phyloP scores from a whole-genome alignment of 2,329 filamentous ascomycete genomes.

The Cordyceps javanica region DNA sequence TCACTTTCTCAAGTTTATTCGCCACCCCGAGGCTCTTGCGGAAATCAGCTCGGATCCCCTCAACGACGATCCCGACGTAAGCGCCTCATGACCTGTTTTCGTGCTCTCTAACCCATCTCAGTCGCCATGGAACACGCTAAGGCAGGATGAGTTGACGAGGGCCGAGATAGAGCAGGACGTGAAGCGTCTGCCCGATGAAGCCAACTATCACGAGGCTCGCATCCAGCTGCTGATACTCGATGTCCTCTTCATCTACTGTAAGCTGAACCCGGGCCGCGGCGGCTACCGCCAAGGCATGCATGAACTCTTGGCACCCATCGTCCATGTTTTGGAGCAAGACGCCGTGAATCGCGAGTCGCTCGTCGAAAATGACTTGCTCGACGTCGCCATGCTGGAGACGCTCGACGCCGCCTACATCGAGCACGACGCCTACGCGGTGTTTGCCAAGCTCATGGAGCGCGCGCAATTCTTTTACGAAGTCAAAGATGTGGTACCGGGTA shows the following conservation, averaged over 20 bases:
- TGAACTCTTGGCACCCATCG: constrained; percentile 82
- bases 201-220: constrained; percentile 74
- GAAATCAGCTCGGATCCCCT: constrained; percentile 72
- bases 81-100: background rate
- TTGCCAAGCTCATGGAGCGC: constrained; percentile 80
- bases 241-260: constrained; percentile 90
- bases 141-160: constrained; percentile 75
- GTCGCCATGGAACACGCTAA: constrained; percentile 87
- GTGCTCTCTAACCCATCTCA: constrained; percentile 35
- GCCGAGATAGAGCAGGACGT: constrained; percentile 94
- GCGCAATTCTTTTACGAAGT: constrained; percentile 85
- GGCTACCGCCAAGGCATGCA: constrained; percentile 99
- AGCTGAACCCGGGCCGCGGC: constrained; percentile 77
- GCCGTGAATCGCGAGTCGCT: constrained; percentile 52
- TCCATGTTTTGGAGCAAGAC: constrained; percentile 80
- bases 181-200: constrained; percentile 83
- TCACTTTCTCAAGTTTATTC: constrained; percentile 74
- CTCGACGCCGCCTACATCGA: constrained; percentile 73
- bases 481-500: constrained; percentile 32
- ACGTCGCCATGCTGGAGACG: constrained; percentile 55
- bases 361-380: constrained; percentile 28
- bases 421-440: constrained; percentile 84
- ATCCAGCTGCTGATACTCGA: constrained; percentile 81
- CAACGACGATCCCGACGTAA: constrained; percentile 65
- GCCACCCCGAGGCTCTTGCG: constrained; percentile 73